Evolutionary conservation across 1,139 yeast species (phyloP).

Genomic region (Eremothecium sinecaudum): DNA sequence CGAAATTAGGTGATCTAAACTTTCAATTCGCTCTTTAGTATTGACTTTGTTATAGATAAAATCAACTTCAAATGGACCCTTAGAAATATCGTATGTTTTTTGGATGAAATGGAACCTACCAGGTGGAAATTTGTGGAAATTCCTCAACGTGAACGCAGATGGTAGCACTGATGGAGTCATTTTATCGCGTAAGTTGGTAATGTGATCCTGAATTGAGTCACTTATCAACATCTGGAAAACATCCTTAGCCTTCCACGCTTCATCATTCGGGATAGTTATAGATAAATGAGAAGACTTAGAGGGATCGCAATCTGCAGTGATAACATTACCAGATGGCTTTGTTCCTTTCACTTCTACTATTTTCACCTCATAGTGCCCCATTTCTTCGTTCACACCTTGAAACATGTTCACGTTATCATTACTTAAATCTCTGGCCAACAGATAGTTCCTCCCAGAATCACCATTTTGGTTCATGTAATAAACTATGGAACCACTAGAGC

Average conservation of each 20-base stretch:
- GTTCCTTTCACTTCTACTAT: slow-evolving; percentile 41
- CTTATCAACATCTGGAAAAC: slow-evolving; percentile 60
- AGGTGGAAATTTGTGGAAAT: slow-evolving; percentile 44
- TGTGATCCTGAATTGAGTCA: slow-evolving; percentile 50
- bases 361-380: slow-evolving; percentile 47
- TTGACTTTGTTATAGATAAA: slow-evolving; percentile 46
- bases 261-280: slow-evolving; percentile 59
- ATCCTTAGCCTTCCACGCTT: slow-evolving; percentile 74
- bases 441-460: slow-evolving; percentile 43
- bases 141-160: slow-evolving; percentile 43
- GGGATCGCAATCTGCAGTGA: slow-evolving; percentile 42
- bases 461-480: slow-evolving; percentile 56
- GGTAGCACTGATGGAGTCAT: slow-evolving; percentile 34
- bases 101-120: slow-evolving; percentile 80
- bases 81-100: slow-evolving; percentile 42
- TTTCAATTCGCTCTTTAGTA: slow-evolving; percentile 38
- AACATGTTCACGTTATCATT: slow-evolving; percentile 34
- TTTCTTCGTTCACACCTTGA: slow-evolving; percentile 45
- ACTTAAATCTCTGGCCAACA: slow-evolving; percentile 15
- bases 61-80: slow-evolving; percentile 72
- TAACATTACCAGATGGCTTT: slow-evolving; percentile 15
- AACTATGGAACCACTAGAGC: slow-evolving; percentile 45
- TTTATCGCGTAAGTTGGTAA: slow-evolving; percentile 31
- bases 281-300: slow-evolving; percentile 55
- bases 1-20: slow-evolving; percentile 34